These are phyloP conservation scores for Oryza nivara DNA, from an alignment of 176 grass and related monocot species.

Conservation along the genomic window DNA sequence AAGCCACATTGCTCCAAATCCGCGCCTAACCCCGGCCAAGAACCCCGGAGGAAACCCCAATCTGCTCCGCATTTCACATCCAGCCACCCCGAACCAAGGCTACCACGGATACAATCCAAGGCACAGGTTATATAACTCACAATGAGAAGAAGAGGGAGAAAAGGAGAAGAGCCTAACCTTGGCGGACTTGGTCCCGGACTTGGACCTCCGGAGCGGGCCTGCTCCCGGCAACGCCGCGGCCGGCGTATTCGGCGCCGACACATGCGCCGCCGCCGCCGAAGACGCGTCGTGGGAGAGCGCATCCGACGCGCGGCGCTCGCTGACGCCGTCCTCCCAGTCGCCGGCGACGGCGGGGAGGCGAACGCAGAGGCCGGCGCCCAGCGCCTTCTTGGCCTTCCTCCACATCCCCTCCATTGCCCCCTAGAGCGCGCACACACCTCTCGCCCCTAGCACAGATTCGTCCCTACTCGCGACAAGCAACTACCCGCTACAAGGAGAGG, in stretches of 20 bases:
- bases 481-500: neutral
- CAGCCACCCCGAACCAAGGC: neutral
- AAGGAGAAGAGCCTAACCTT: slow-evolving; percentile 52
- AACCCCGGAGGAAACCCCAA: slow-evolving; percentile 6
- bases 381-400: slow-evolving; percentile 80
- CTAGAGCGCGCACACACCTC: neutral
- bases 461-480: neutral
- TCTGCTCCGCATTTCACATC: slow-evolving; percentile 30
- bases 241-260: slow-evolving; percentile 58
- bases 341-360: slow-evolving; percentile 49
- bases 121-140: slow-evolving; percentile 21
- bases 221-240: slow-evolving; percentile 38
- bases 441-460: slow-evolving; percentile 12
- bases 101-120: neutral
- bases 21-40: neutral
- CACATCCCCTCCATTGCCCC: slow-evolving; percentile 68
- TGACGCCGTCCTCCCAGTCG: slow-evolving; percentile 42
- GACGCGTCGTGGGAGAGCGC: slow-evolving; percentile 37
- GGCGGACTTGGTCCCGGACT: slow-evolving; percentile 70
- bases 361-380: slow-evolving; percentile 68
- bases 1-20: slow-evolving; percentile 50
- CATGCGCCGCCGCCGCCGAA: neutral
- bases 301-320: slow-evolving; percentile 51
- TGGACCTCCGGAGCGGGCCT: slow-evolving; percentile 58
- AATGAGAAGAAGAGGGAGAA: neutral